Base-by-base conservation (phyloP, 257 asterid genomes). In the Euphrasia confusa region DNA sequence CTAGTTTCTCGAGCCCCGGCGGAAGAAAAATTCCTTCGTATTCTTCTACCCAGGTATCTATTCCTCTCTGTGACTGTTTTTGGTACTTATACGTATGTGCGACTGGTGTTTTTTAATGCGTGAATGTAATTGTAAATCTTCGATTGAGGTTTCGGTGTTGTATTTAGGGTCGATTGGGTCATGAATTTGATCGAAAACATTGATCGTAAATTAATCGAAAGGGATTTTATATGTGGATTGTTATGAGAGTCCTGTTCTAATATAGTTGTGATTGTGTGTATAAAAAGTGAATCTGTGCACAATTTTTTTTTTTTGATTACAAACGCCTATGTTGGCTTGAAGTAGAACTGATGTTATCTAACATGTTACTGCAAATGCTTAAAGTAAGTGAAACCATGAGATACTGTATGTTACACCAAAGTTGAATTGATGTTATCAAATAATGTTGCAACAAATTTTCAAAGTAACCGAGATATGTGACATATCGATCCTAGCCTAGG, bases 1-100 rank as follows among this genome's bases (percentile, higher is more conserved):
- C n/a, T 17, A 6, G 14, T 49, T 7, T 10, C 26, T 33, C 4
- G 58, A 53, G 64, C 70, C 54, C 61, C 63, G 24, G 70, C 52
- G 1, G n/a, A 10, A 47, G 9, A 60, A 21, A 12, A 45, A 13
- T 27, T 28, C 30, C 44, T 40, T 35, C 3, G 8, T 9, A 24
- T 24, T 47, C 55, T 61, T 64, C 69, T 10, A 4, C 52, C 18
- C 45, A 68, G 77, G 76, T 58, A 58, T 58, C 14, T 24, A 24
- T 58, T n/a, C 4, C 5, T 49, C 10, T 8, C 33, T 3, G 2
- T 15, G n/a, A 9, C 32, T 47, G 63, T 42, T 60, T 53, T 68
- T 54, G 32, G 21, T 53, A 32, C 65, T 5, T 50, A 10, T 75
- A 15, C 39, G 7, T 45, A 11, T 14, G 32, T 61, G 53, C 18